phyloP scores from a whole-genome alignment of 495 filamentous ascomycete species.

The Penicillium paxilli region DNA sequence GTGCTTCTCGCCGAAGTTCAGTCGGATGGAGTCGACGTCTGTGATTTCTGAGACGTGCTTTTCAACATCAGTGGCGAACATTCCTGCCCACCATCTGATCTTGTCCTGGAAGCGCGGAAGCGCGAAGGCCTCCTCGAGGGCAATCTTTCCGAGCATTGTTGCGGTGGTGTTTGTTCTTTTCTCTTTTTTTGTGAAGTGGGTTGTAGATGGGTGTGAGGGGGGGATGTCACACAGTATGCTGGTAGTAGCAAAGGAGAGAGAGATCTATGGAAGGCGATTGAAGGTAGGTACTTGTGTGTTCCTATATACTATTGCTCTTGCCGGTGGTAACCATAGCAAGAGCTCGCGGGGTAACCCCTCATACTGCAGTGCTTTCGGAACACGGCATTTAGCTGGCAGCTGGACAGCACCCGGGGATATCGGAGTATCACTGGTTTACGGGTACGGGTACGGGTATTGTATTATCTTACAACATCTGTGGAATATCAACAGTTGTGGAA shows the following conservation, averaged over 20 bases:
- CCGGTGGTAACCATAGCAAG: neutral
- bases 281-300: no score
- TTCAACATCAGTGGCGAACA: constrained; percentile 45
- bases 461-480: neutral
- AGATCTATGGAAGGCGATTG: neutral
- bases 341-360: neutral
- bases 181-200: neutral
- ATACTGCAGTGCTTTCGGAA: no score
- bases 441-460: no score
- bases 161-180: no score
- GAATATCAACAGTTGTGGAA: neutral
- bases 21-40: constrained; percentile 51
- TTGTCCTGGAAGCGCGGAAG: constrained; percentile 49
- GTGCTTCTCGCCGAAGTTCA: constrained; percentile 55
- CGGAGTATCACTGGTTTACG: neutral
- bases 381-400: no score
- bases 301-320: no score
- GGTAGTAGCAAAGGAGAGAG: no score
- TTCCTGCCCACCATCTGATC: constrained; percentile 46
- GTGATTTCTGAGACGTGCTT: constrained; percentile 44
- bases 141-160: constrained; percentile 48
- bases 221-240: no score
- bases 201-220: no score
- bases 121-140: constrained; percentile 53
- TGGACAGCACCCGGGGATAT: no score